A percentile compares a stretch with the other conserved stretches of the same genome.
These are phyloP conservation scores for Kodamaea plutei DNA, from an alignment of 1,139 yeast species.

Conservation along the genomic window DNA sequence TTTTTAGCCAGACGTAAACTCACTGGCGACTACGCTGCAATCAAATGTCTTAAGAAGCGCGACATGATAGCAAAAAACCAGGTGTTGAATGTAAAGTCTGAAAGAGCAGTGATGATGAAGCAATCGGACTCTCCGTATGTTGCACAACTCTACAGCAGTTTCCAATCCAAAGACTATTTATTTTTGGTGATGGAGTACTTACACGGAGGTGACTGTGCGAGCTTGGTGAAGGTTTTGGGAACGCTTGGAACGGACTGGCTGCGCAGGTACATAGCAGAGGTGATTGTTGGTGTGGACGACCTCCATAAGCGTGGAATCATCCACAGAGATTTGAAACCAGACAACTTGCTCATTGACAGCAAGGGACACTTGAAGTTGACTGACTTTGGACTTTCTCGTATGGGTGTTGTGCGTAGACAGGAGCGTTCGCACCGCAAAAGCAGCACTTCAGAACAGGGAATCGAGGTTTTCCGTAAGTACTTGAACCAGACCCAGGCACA, in stretches of 20 bases:
- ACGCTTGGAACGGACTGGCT: slow-evolving; percentile 87
- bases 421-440: slow-evolving; percentile 36
- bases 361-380: slow-evolving; percentile 88
- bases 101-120: slow-evolving; percentile 95
- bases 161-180: slow-evolving; percentile 82
- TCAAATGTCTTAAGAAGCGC: slow-evolving; percentile 86
- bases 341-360: slow-evolving; percentile 80
- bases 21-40: slow-evolving; percentile 95
- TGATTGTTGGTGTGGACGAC: slow-evolving; percentile 84
- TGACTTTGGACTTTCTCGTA: slow-evolving; percentile 89
- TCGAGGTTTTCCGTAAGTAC: slow-evolving; percentile 38
- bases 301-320: slow-evolving; percentile 85
- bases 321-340: slow-evolving; percentile 95
- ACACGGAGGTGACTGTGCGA: slow-evolving; percentile 95
- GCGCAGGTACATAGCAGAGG: slow-evolving; percentile 80
- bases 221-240: slow-evolving; percentile 76
- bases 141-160: slow-evolving; percentile 82
- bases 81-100: slow-evolving; percentile 89
- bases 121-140: slow-evolving; percentile 94
- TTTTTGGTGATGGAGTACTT: slow-evolving; percentile 95
- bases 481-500: slow-evolving; percentile 19
- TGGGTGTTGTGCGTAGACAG: slow-evolving; percentile 87
- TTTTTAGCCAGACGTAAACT: slow-evolving; percentile 75
- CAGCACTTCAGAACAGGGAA: slow-evolving; percentile 43
- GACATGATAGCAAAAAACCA: slow-evolving; percentile 98